Conservation (phyloP, 768 basidiomycete species). For the Rhizopogon vulgaris region DNA sequence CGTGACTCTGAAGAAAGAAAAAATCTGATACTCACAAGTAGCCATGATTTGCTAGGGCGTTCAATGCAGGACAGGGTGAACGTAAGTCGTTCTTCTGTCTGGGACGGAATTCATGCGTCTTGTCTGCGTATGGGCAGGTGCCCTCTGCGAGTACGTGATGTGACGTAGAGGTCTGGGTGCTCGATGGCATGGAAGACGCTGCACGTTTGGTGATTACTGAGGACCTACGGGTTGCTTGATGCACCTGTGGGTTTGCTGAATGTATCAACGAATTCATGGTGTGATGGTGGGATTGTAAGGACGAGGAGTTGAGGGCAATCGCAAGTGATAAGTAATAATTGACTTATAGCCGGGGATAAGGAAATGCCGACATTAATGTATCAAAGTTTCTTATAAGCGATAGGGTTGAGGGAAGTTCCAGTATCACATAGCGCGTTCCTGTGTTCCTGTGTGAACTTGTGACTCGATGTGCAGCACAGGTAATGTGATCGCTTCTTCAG, state of each 20-base stretch:
- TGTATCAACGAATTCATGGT: not conserved
- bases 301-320: not conserved
- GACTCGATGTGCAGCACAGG: too few species aligned
- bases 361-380: not conserved
- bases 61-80: conserved; percentile 69
- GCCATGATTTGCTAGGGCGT: conserved; percentile 70
- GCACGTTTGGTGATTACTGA: not conserved
- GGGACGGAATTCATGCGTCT: conserved; percentile 36
- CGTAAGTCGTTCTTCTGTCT: conserved; percentile 45
- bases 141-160: conserved; percentile 13
- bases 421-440: too few species aligned
- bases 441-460: too few species aligned
- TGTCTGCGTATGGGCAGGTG: conserved; percentile 38
- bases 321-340: not conserved
- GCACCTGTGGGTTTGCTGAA: too few species aligned
- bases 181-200: conserved; percentile 4
- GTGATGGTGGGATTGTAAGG: not conserved
- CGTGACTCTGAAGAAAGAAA: not conserved
- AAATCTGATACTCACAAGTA: conserved; percentile 49
- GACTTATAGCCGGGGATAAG: not conserved
- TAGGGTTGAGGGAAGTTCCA: too few species aligned
- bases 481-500: too few species aligned
- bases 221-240: not conserved
- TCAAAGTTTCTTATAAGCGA: not conserved
- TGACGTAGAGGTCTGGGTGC: conserved; percentile 2